A percentile compares a stretch with the other conserved stretches of the same genome.
phyloP scores from a whole-genome alignment of 352 stramenopile species.

The Phytopythium sindhum region DNA sequence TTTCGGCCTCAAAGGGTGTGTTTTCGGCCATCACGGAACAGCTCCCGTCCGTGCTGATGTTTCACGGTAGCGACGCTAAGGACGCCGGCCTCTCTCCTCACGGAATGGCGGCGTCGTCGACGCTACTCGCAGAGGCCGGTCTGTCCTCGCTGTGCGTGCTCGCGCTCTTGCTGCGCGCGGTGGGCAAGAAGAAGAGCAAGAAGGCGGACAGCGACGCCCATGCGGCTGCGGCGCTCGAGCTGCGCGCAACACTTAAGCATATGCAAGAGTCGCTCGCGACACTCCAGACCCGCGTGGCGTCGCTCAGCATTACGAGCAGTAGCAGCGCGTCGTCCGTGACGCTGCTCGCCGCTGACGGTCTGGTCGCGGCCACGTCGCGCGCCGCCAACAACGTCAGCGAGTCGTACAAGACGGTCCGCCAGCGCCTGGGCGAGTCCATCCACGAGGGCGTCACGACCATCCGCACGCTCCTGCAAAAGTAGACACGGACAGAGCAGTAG shows the following conservation, averaged over 20 bases:
- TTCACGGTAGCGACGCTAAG: neutral
- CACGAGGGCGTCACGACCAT: conserved; percentile 29
- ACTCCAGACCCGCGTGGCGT: conserved; percentile 35
- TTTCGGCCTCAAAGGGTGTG: conserved; percentile 25
- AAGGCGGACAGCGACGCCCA: conserved; percentile 42
- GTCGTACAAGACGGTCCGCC: conserved; percentile 37
- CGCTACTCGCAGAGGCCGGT: conserved; percentile 55
- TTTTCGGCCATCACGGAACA: conserved; percentile 26
- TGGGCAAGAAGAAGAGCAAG: conserved; percentile 66
- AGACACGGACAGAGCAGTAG: conserved; percentile 4
- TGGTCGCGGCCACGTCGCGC: conserved; percentile 24
- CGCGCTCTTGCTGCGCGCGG: conserved; percentile 32
- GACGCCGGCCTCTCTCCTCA: conserved; percentile 39
- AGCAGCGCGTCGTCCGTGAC: neutral
- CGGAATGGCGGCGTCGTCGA: conserved; percentile 43
- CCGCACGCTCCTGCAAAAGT: conserved; percentile 43
- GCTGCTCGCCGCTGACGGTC: conserved; percentile 5
- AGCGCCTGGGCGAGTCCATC: conserved; percentile 29
- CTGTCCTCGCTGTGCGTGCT: conserved; percentile 53
- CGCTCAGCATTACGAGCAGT: conserved; percentile 20
- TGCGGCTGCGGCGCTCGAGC: conserved; percentile 17
- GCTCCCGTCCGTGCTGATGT: conserved; percentile 17
- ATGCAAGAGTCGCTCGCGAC: conserved; percentile 45
- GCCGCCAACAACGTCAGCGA: conserved; percentile 25
- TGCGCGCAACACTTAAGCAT: conserved; percentile 59